phyloP scores from a whole-genome alignment of 2,329 filamentous ascomycete genomes.

The Fusarium illudens region DNA sequence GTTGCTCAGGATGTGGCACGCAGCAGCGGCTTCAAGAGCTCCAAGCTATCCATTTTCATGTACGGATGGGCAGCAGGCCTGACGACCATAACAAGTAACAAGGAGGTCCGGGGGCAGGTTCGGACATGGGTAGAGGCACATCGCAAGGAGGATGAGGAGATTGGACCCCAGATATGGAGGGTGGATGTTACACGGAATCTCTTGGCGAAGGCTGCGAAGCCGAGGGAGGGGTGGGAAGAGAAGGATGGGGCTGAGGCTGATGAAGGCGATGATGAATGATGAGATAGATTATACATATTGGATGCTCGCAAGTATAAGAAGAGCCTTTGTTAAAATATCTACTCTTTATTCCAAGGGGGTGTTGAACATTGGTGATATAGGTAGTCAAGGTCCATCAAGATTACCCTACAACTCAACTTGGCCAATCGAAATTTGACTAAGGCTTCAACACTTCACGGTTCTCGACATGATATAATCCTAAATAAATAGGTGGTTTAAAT shows the following conservation, averaged over 20 bases:
- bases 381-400: background rate
- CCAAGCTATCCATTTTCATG: slow-evolving; percentile 52
- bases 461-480: background rate
- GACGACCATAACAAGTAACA: slow-evolving; percentile 52
- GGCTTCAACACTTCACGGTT: background rate
- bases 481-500: too few relatives aligned
- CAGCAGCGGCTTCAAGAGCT: slow-evolving; percentile 46
- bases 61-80: slow-evolving; percentile 50
- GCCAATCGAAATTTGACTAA: background rate
- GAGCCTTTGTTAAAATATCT: background rate
- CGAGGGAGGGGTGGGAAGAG: slow-evolving; percentile 33
- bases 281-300: background rate
- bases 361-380: background rate
- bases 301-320: background rate
- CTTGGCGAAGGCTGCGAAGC: slow-evolving; percentile 45
- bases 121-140: slow-evolving; percentile 47
- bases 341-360: background rate
- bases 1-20: slow-evolving; percentile 48
- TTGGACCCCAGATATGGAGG: slow-evolving; percentile 46
- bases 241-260: background rate
- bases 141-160: slow-evolving; percentile 41
- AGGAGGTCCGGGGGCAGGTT: slow-evolving; percentile 50
- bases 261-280: slow-evolving; percentile 5
- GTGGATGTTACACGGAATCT: slow-evolving; percentile 49
- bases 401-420: background rate